A percentile compares a stretch with the other conserved stretches of the same genome.
phyloP scores from a whole-genome alignment of 2,329 filamentous ascomycete genomes.

The Rutstroemia sp. region DNA sequence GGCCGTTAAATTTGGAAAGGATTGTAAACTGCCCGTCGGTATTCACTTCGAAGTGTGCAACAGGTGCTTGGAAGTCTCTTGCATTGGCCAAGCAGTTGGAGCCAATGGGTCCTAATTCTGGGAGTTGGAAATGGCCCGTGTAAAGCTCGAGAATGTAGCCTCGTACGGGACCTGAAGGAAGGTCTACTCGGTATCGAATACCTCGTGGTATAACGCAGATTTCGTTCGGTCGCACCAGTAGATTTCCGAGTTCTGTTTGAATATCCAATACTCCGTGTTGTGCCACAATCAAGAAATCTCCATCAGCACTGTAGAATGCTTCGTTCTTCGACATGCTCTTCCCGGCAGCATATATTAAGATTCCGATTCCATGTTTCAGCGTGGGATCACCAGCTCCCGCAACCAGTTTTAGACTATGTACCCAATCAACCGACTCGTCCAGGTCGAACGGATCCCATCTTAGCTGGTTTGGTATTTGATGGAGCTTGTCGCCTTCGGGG shows the following conservation, averaged over 20 bases:
- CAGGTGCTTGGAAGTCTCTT: constrained; percentile 67
- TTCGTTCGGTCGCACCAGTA: constrained; percentile 71
- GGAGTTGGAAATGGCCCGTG: constrained; percentile 63
- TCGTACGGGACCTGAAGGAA: constrained; percentile 53
- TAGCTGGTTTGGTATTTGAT: constrained; percentile 74
- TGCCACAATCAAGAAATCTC: constrained; percentile 68
- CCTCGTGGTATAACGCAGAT: constrained; percentile 71
- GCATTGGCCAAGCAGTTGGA: constrained; percentile 68
- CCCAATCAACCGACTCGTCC: constrained; percentile 61
- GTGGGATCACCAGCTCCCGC: constrained; percentile 75
- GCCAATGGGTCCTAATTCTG: constrained; percentile 66
- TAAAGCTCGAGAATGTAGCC: constrained; percentile 74
- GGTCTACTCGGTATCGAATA: constrained; percentile 64
- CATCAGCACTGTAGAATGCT: constrained; percentile 80
- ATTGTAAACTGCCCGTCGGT: constrained; percentile 40
- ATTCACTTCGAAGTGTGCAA: constrained; percentile 61
- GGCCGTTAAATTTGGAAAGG: constrained; percentile 59
- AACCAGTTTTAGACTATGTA: constrained; percentile 56
- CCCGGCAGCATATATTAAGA: constrained; percentile 73
- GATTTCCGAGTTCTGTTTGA: constrained; percentile 66
- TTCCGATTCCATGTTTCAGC: constrained; percentile 70
- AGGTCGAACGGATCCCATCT: constrained; percentile 69
- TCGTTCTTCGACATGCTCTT: constrained; percentile 67
- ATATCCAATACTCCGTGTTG: constrained; percentile 71
- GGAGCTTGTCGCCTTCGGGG: constrained; percentile 35